Conservation (phyloP, 768 basidiomycete genomes). For the Lentinula sp. region DNA sequence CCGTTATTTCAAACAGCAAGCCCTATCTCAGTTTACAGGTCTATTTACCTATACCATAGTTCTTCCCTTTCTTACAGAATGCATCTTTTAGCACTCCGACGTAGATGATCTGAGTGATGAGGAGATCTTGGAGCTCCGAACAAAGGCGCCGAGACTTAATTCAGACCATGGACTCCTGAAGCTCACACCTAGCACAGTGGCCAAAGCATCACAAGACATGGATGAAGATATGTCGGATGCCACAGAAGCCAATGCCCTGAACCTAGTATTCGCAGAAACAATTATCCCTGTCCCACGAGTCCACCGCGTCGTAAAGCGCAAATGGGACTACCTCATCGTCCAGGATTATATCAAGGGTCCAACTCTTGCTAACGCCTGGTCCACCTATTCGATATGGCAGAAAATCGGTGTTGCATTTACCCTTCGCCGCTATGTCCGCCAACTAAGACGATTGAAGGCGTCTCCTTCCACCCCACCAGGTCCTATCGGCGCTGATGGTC, state of each 20-base stretch:
- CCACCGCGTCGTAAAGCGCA: slow-evolving; percentile 7
- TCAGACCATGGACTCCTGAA: too few relatives aligned
- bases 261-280: slow-evolving; percentile 5
- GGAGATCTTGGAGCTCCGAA: neutral
- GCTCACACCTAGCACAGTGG: neutral
- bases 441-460: slow-evolving; percentile 8
- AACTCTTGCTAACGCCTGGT: slow-evolving; percentile 12
- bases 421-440: slow-evolving; percentile 15
- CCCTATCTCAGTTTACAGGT: too few relatives aligned
- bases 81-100: neutral
- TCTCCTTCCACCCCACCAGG: slow-evolving; percentile 7
- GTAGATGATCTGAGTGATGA: neutral
- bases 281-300: slow-evolving; percentile 16
- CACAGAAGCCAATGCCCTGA: neutral
- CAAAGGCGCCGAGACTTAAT: neutral
- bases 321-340: slow-evolving; percentile 9
- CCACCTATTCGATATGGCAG: slow-evolving; percentile 7
- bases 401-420: slow-evolving; percentile 14
- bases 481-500: slow-evolving; percentile 9
- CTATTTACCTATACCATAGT: too few relatives aligned
- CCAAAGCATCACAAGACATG: neutral
- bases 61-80: neutral
- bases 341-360: slow-evolving; percentile 15
- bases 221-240: neutral
- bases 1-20: neutral